These are phyloP conservation scores for Manihot esculenta DNA, from an alignment of 441 rosid species.

Conservation along the genomic window DNA sequence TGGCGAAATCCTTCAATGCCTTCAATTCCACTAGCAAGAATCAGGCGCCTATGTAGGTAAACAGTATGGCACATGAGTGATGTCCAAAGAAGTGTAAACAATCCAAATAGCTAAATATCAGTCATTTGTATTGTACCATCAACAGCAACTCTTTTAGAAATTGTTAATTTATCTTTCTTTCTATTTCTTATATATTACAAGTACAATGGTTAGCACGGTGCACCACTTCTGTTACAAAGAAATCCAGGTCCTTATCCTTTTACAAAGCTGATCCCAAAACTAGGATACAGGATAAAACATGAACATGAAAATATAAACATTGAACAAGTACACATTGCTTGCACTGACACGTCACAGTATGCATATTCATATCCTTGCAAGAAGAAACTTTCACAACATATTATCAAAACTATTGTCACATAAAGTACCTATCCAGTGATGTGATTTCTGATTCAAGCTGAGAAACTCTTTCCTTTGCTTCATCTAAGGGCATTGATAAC, in stretches of 20 bases:
- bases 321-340: neutral
- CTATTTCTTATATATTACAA: neutral
- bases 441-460: constrained; percentile 85
- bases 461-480: constrained; percentile 64
- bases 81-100: neutral
- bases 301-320: neutral
- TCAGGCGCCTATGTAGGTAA: constrained; percentile 55
- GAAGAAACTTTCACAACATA: constrained; percentile 6
- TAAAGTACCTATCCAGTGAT: constrained; percentile 69
- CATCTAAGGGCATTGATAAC: constrained; percentile 77
- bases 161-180: neutral
- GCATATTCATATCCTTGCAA: neutral
- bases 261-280: neutral
- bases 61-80: neutral
- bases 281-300: neutral
- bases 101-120: neutral
- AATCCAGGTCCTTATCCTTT: neutral
- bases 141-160: neutral
- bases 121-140: neutral
- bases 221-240: neutral
- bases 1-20: constrained; percentile 89
- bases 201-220: neutral
- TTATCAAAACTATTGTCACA: neutral
- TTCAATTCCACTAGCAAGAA: constrained; percentile 87
- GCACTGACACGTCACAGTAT: neutral